These are phyloP conservation scores for Wickerhamiella azymoides DNA, from an alignment of 805 yeast species.

Conservation along the genomic window DNA sequence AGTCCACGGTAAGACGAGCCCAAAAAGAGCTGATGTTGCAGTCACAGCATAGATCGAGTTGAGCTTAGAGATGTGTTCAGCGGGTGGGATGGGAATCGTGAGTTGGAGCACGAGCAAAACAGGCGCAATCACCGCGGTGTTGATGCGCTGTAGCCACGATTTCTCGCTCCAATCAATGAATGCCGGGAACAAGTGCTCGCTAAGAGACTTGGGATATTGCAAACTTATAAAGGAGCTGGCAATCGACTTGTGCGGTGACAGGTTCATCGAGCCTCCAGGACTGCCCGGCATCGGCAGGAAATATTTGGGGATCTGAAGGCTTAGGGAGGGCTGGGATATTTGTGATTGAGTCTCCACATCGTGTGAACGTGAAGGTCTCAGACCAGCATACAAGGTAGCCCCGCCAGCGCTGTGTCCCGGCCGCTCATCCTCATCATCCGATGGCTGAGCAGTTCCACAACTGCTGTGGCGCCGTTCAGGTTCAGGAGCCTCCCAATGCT, in stretches of 20 bases:
- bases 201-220: background rate
- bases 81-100: constrained; percentile 20
- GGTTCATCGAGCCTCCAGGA: background rate
- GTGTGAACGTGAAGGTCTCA: too few species aligned
- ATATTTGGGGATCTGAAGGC: background rate
- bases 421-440: too few species aligned
- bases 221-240: background rate
- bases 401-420: too few species aligned
- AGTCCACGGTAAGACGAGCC: background rate
- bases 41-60: constrained; percentile 5
- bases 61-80: background rate
- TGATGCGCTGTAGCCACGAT: constrained; percentile 16
- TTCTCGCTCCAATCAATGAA: constrained; percentile 18
- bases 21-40: constrained; percentile 2
- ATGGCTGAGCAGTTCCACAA: too few species aligned
- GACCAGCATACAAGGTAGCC: too few species aligned
- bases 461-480: too few species aligned
- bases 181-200: constrained; percentile 22
- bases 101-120: constrained; percentile 22
- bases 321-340: background rate
- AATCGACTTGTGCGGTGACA: background rate
- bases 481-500: background rate
- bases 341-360: background rate
- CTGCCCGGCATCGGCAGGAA: background rate
- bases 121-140: constrained; percentile 23